Evolutionary conservation across 1,284 basidiomycete genomes (phyloP), one percentile per base, ranked within the genome.

Genomic region (Ceratobasidium sp.): DNA sequence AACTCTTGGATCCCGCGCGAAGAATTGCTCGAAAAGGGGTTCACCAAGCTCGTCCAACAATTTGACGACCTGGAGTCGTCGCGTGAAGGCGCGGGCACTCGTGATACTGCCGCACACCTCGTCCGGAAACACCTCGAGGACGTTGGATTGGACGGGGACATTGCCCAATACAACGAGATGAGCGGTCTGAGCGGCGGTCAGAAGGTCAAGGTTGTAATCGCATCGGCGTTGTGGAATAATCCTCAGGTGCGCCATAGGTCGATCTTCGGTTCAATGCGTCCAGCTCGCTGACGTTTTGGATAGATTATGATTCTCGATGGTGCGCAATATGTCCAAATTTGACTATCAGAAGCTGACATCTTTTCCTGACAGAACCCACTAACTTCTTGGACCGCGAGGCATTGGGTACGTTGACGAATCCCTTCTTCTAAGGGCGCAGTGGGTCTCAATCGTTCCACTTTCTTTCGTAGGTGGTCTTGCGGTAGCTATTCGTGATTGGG

Each of bases 41-140:
- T 97, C 86, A 87, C 86, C 76, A 99, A 99, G 85, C 83, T 98
- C 57, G 89, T 99, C 8, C 93, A 95, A 79, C 95, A 97, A 81
- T 99, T 98, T 80, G 97, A 99, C 83, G 98, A 99, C 84, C 89
- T 98, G 36, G 97, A 99, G 84, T 93, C 96, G 19, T 95, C 96
- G 22, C 86, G 98, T 81, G 96, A 98, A 84, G 95, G 96, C 78
- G 95, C 96, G 66, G 96, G 96, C 75, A 85, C 91, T 67, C 90
- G 94, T 73, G 96, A 98, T 80, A 97, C 95, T 5, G 85, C 90
- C 33, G 89, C 89, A 14, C 87, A 91, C 79, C 85, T 94, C 56
- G 93, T 98, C 65, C 89, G 96, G 79, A 95, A 96, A 84, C 93
- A 95, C 80, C 86, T 97, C 74, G 96, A 96, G 84, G 95, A 97